phyloP scores from a whole-genome alignment of 2,329 filamentous ascomycete genomes.

The Pyrenochaeta sp. region DNA sequence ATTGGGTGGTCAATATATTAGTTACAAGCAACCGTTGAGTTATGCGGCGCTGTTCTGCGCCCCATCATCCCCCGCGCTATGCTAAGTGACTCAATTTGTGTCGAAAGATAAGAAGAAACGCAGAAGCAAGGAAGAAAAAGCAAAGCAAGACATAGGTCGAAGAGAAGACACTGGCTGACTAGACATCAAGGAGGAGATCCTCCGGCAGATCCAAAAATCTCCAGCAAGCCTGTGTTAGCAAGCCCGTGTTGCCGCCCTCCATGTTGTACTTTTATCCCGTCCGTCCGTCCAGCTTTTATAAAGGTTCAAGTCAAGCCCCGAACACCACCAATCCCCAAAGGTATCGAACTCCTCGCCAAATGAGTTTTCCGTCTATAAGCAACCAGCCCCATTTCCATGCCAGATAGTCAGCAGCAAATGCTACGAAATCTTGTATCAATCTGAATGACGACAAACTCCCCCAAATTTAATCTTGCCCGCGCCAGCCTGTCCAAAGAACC shows the following conservation, averaged over 20 bases:
- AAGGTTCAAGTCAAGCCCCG: conserved; percentile 37
- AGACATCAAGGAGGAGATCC: conserved; percentile 23
- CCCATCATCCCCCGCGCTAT: conserved; percentile 15
- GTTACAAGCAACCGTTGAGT: conserved; percentile 14
- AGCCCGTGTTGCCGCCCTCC: conserved; percentile 35
- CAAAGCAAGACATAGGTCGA: conserved; percentile 12
- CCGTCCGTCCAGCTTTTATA: conserved; percentile 39
- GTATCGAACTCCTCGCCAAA: conserved; percentile 51
- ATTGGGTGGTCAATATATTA: conserved; percentile 7
- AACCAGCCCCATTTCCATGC: conserved; percentile 41
- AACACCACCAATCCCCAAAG: conserved; percentile 47
- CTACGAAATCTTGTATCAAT: conserved; percentile 48
- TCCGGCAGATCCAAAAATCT: conserved; percentile 31
- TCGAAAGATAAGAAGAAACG: conserved; percentile 6
- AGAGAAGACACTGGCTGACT: conserved; percentile 15
- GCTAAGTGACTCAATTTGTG: conserved; percentile 23
- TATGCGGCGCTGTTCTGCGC: conserved; percentile 11
- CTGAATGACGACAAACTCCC: conserved; percentile 48
- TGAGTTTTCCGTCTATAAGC: conserved; percentile 50
- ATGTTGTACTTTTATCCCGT: conserved; percentile 39
- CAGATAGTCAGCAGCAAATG: conserved; percentile 47
- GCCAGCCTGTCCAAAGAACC: conserved; percentile 46
- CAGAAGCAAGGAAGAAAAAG: conserved; percentile 6
- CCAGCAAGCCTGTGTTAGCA: conserved; percentile 13
- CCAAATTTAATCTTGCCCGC: conserved; percentile 46